Percentiles rank a stretch among this genome's conserved stretches.
These are phyloP conservation scores for Diaporthe vaccinii DNA, from an alignment of 2,329 filamentous ascomycete genomes.

Conservation along the genomic window DNA sequence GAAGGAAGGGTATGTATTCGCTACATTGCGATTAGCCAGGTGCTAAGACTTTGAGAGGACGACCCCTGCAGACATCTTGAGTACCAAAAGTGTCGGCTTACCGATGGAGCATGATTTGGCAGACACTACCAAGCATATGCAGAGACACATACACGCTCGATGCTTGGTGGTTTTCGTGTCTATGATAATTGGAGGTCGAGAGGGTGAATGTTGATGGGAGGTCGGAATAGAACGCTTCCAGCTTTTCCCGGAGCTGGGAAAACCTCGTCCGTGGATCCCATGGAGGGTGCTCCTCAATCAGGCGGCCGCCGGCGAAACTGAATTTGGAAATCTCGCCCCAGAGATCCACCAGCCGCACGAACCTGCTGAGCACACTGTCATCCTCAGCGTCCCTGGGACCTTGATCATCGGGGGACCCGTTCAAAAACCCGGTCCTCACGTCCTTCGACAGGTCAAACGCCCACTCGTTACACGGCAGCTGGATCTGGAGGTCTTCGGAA, in stretches of 20 bases:
- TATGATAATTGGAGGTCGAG: slow-evolving; percentile 72
- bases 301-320: slow-evolving; percentile 65
- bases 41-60: background rate
- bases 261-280: slow-evolving; percentile 72
- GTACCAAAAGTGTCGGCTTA: slow-evolving; percentile 3
- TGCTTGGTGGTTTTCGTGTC: slow-evolving; percentile 74
- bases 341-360: slow-evolving; percentile 71
- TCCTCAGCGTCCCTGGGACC: slow-evolving; percentile 49
- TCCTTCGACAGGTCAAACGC: slow-evolving; percentile 74
- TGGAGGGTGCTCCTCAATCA: slow-evolving; percentile 65
- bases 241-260: slow-evolving; percentile 62
- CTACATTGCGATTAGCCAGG: slow-evolving; percentile 23
- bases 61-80: background rate
- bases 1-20: slow-evolving; percentile 77
- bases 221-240: slow-evolving; percentile 65
- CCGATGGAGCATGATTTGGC: slow-evolving; percentile 76
- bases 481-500: slow-evolving; percentile 71
- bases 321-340: slow-evolving; percentile 71
- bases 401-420: slow-evolving; percentile 42
- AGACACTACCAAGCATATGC: slow-evolving; percentile 75
- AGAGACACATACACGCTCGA: slow-evolving; percentile 76
- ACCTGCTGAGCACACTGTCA: slow-evolving; percentile 65
- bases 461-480: slow-evolving; percentile 76
- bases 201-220: slow-evolving; percentile 71
- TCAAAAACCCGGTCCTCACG: slow-evolving; percentile 65